Conservation (phyloP, 2,329 filamentous ascomycete species). For the Fusarium humuli region DNA sequence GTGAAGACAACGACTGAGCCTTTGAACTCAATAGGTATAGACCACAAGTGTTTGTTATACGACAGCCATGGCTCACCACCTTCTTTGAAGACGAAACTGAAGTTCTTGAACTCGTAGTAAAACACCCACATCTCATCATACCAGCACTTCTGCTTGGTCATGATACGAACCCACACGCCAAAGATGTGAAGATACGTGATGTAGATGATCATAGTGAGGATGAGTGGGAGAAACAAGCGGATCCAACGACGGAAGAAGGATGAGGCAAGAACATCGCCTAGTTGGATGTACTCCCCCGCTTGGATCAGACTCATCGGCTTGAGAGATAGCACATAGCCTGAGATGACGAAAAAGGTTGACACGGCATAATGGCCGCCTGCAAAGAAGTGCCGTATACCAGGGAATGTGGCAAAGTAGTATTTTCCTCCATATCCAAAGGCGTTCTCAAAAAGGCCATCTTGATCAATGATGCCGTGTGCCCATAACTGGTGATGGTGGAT, state of each 20-base stretch:
- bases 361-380: conserved; percentile 71
- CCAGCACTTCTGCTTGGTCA: conserved; percentile 55
- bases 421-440: conserved; percentile 63
- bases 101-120: conserved; percentile 72
- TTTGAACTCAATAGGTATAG: conserved; percentile 71
- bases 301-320: conserved; percentile 62
- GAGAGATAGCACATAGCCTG: conserved; percentile 67
- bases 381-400: conserved; percentile 69
- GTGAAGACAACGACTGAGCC: conserved; percentile 74
- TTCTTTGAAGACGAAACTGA: conserved; percentile 72
- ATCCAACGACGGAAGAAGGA: conserved; percentile 63
- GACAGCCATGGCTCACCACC: conserved; percentile 65
- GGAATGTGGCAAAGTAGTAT: conserved; percentile 64
- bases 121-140: conserved; percentile 62
- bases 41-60: conserved; percentile 71
- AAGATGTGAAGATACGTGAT: conserved; percentile 64
- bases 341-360: conserved; percentile 67
- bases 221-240: conserved; percentile 63
- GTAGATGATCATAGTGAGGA: conserved; percentile 65
- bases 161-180: conserved; percentile 57
- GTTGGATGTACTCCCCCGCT: conserved; percentile 54
- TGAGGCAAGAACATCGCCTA: conserved; percentile 60
- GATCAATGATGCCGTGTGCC: conserved; percentile 59
- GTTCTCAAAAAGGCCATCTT: conserved; percentile 61
- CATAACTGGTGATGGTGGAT: conserved; percentile 70